Percentiles rank a stretch among this genome's conserved stretches.
Evolutionary conservation across 805 yeast species (phyloP).

Genomic region (Sungouiella blattae): DNA sequence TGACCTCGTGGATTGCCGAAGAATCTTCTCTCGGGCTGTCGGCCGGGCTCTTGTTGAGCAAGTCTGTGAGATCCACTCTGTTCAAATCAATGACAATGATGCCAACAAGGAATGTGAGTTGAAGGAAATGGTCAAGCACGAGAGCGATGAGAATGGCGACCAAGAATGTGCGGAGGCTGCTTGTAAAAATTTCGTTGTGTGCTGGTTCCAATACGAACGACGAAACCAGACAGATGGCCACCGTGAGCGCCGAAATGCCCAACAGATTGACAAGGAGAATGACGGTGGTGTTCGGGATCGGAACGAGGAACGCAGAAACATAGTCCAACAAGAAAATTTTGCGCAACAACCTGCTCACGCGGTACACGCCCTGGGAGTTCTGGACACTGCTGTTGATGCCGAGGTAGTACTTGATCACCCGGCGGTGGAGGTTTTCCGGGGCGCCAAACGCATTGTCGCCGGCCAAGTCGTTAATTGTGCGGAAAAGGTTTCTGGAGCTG

Average conservation of each 20-base stretch:
- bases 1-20: conserved; percentile 27
- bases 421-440: conserved; percentile 18
- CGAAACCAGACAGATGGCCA: not conserved
- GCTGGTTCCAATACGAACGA: not conserved
- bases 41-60: conserved; percentile 17
- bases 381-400: conserved; percentile 22
- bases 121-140: conserved; percentile 58
- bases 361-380: conserved; percentile 12
- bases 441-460: conserved; percentile 20
- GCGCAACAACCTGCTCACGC: conserved; percentile 8
- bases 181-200: too few species aligned
- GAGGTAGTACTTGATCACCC: conserved; percentile 26
- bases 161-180: not conserved
- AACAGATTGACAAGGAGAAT: conserved; percentile 18
- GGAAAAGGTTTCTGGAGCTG: conserved; percentile 28
- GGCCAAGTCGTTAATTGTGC: conserved; percentile 26
- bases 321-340: conserved; percentile 7
- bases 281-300: conserved; percentile 24
- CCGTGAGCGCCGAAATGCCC: conserved; percentile 8
- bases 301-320: conserved; percentile 5
- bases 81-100: conserved; percentile 65
- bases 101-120: conserved; percentile 61
- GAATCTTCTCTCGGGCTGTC: conserved; percentile 1
- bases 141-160: conserved; percentile 35
- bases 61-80: conserved; percentile 57